Evolutionary conservation across 2,329 filamentous ascomycete species (phyloP).

Genomic region (Orbilia javanica): DNA sequence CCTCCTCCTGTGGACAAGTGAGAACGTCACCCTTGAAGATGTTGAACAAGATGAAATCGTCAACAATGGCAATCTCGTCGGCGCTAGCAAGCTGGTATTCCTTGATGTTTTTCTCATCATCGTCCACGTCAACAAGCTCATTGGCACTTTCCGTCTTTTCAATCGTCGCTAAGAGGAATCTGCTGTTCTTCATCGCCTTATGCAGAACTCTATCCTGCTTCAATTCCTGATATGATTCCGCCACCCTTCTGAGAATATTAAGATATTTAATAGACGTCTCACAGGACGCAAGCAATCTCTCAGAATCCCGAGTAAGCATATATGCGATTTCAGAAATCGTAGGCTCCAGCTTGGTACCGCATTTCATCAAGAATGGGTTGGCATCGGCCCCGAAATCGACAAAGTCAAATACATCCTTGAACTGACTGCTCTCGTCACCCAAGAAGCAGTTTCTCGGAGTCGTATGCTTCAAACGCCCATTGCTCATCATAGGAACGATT

Average conservation of each 20-base stretch:
- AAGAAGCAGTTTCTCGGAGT: constrained; percentile 83
- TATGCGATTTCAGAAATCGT: constrained; percentile 86
- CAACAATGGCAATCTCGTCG: constrained; percentile 79
- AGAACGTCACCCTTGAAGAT: constrained; percentile 87
- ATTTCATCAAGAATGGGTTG: constrained; percentile 87
- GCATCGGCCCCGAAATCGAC: constrained; percentile 91
- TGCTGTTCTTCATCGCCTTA: constrained; percentile 78
- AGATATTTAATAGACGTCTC: constrained; percentile 83
- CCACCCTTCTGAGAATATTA: constrained; percentile 81
- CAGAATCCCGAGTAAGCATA: constrained; percentile 85
- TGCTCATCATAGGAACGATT: constrained; percentile 76
- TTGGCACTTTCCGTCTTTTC: constrained; percentile 69
- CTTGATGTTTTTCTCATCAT: constrained; percentile 76
- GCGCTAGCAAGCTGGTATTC: constrained; percentile 83
- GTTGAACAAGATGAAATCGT: constrained; percentile 89
- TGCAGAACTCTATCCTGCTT: constrained; percentile 84
- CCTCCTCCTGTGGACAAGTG: constrained; percentile 89
- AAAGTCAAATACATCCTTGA: constrained; percentile 94
- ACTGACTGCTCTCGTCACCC: constrained; percentile 75
- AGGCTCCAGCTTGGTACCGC: constrained; percentile 91
- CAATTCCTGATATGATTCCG: constrained; percentile 77
- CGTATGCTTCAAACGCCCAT: constrained; percentile 69
- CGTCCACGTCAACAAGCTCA: constrained; percentile 63
- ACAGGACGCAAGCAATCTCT: constrained; percentile 81
- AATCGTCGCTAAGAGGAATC: constrained; percentile 85